Evolutionary conservation across 2,329 filamentous ascomycete genomes (phyloP).

Genomic region (Exserohilum rostratum): DNA sequence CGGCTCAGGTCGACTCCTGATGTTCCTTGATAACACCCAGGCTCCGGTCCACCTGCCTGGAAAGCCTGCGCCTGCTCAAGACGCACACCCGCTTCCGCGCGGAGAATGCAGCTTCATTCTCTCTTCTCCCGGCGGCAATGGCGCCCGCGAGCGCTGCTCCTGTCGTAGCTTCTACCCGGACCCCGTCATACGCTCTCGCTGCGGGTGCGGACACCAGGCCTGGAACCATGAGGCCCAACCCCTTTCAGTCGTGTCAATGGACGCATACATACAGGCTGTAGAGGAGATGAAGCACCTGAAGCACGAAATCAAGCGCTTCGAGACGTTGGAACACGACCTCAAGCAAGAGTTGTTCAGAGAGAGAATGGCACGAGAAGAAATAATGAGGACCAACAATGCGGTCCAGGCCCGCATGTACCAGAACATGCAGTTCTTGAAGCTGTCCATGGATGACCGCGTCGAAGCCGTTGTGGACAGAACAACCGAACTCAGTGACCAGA

Average conservation of each 20-base stretch:
- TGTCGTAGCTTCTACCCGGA: slow-evolving; percentile 54
- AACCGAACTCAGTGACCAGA: slow-evolving; percentile 46
- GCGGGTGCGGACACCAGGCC: slow-evolving; percentile 56
- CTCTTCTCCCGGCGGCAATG: slow-evolving; percentile 31
- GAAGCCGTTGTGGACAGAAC: slow-evolving; percentile 51
- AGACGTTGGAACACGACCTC: slow-evolving; percentile 44
- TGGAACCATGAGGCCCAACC: slow-evolving; percentile 52
- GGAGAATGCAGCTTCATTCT: slow-evolving; percentile 49
- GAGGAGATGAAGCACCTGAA: slow-evolving; percentile 46
- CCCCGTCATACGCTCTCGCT: slow-evolving; percentile 47
- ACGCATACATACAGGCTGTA: slow-evolving; percentile 45
- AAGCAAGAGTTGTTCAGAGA: slow-evolving; percentile 47
- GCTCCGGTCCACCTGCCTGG: slow-evolving; percentile 38
- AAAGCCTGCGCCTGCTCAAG: slow-evolving; percentile 33
- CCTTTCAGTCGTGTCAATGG: slow-evolving; percentile 42
- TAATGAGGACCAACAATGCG: slow-evolving; percentile 40
- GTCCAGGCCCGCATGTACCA: slow-evolving; percentile 47
- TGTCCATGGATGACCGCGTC: slow-evolving; percentile 49
- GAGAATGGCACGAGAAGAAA: slow-evolving; percentile 41
- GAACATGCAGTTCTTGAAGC: slow-evolving; percentile 47
- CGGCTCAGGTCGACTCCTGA: slow-evolving; percentile 39
- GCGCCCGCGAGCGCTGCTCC: slow-evolving; percentile 48
- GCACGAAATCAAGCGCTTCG: slow-evolving; percentile 41
- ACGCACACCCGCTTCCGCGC: slow-evolving; percentile 41
- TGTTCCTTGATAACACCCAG: slow-evolving; percentile 46